Percentiles rank a stretch among this genome's conserved stretches.
Evolutionary conservation across 192 early-diverging fungal species (phyloP).

Genomic region (Blastocladiella britannica): DNA sequence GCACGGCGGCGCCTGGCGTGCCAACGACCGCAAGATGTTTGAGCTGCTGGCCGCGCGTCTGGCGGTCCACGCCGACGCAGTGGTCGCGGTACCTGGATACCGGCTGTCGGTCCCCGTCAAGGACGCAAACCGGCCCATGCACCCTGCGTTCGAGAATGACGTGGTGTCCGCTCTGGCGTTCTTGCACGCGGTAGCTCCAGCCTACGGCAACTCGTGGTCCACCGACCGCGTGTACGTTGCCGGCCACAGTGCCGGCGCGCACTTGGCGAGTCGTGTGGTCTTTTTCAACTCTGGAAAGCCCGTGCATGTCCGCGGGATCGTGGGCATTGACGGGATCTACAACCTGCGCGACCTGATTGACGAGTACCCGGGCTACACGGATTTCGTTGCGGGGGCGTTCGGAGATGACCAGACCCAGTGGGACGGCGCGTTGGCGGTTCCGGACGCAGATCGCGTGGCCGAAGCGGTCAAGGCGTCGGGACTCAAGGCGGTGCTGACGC

Average conservation of each 20-base stretch:
- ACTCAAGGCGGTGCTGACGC: neutral
- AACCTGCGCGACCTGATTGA: constrained; percentile 41
- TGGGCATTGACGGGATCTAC: constrained; percentile 73
- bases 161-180: constrained; percentile 29
- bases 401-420: constrained; percentile 6
- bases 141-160: constrained; percentile 55
- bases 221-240: constrained; percentile 34
- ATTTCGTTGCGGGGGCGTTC: constrained; percentile 58
- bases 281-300: no score
- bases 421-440: neutral
- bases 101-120: constrained; percentile 21
- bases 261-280: constrained; percentile 36
- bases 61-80: constrained; percentile 16
- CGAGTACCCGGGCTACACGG: constrained; percentile 40
- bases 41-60: constrained; percentile 23
- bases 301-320: constrained; percentile 27
- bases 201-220: constrained; percentile 11
- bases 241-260: constrained; percentile 64
- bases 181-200: constrained; percentile 7
- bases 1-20: constrained; percentile 74
- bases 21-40: constrained; percentile 48
- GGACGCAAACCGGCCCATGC: constrained; percentile 15
- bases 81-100: constrained; percentile 56
- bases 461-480: neutral
- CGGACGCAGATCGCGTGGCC: neutral